A percentile compares a stretch with the other conserved stretches of the same genome.
These are phyloP conservation scores for Lichtheimia corymbifera DNA, from an alignment of 371 early-diverging fungal species.

Conservation along the genomic window DNA sequence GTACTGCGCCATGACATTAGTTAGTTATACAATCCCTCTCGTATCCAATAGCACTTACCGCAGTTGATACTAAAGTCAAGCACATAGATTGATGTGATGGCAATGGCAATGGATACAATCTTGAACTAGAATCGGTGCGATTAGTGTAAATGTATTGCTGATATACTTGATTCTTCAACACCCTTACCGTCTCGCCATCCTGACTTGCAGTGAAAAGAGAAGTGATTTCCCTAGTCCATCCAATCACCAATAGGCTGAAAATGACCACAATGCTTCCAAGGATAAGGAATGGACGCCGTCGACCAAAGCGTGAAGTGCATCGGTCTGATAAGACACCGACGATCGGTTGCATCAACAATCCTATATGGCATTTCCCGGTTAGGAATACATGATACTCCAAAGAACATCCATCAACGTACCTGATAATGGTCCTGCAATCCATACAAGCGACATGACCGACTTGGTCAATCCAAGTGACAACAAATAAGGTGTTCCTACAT, in stretches of 20 bases:
- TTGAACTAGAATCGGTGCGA: constrained; percentile 38
- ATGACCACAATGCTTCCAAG: constrained; percentile 70
- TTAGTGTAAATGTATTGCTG: neutral
- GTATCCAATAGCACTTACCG: constrained; percentile 40
- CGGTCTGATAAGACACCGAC: constrained; percentile 79
- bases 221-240: constrained; percentile 80
- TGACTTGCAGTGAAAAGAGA: constrained; percentile 36
- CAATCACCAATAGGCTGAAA: constrained; percentile 68
- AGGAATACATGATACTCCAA: neutral
- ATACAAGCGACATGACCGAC: constrained; percentile 86
- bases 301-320: constrained; percentile 68
- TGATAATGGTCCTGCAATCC: constrained; percentile 97
- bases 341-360: constrained; percentile 82
- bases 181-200: constrained; percentile 37
- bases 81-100: constrained; percentile 80
- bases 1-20: constrained; percentile 41
- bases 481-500: constrained; percentile 87
- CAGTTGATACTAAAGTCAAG: constrained; percentile 94
- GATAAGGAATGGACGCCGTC: constrained; percentile 74
- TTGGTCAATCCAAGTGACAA: constrained; percentile 84
- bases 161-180: neutral
- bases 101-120: constrained; percentile 55
- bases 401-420: constrained; percentile 42
- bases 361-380: constrained; percentile 23
- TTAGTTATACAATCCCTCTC: neutral